phyloP scores from a whole-genome alignment of 2,329 filamentous ascomycete genomes.

The Arthrobotrys entomopaga region DNA sequence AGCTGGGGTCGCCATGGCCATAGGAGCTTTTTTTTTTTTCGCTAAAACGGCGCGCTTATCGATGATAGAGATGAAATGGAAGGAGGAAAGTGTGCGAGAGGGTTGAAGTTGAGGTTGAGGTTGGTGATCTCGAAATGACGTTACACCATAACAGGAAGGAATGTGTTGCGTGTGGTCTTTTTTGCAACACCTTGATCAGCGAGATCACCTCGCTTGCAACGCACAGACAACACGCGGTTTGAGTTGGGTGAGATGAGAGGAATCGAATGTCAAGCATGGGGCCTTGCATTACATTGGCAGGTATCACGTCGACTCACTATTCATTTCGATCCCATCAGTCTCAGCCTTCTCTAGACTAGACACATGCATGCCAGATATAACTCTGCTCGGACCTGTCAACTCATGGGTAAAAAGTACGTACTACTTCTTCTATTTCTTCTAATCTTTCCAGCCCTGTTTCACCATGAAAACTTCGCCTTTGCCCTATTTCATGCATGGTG shows the following conservation, averaged over 20 bases:
- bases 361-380: slow-evolving; percentile 31
- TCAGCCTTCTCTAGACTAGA: slow-evolving; percentile 1
- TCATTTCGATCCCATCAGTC: not conserved
- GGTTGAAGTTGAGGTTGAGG: slow-evolving; percentile 10
- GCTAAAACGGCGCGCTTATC: not conserved
- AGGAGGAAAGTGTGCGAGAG: slow-evolving; percentile 4
- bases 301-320: not conserved
- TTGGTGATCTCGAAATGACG: slow-evolving; percentile 10
- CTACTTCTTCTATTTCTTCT: no score
- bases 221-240: not conserved
- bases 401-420: no score
- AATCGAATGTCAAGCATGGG: not conserved
- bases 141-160: slow-evolving; percentile 4
- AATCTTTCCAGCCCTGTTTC: not conserved
- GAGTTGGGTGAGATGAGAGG: no score
- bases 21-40: no score
- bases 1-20: slow-evolving; percentile 60
- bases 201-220: slow-evolving; percentile 22
- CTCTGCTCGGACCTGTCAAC: not conserved
- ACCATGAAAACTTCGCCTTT: not conserved
- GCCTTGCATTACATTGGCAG: not conserved
- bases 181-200: slow-evolving; percentile 18
- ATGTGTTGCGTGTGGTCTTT: slow-evolving; percentile 46
- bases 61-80: no score
- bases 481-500: slow-evolving; percentile 9